phyloP scores from a whole-genome alignment of 208 protist genomes.

The Acanthamoeba polyphaga region DNA sequence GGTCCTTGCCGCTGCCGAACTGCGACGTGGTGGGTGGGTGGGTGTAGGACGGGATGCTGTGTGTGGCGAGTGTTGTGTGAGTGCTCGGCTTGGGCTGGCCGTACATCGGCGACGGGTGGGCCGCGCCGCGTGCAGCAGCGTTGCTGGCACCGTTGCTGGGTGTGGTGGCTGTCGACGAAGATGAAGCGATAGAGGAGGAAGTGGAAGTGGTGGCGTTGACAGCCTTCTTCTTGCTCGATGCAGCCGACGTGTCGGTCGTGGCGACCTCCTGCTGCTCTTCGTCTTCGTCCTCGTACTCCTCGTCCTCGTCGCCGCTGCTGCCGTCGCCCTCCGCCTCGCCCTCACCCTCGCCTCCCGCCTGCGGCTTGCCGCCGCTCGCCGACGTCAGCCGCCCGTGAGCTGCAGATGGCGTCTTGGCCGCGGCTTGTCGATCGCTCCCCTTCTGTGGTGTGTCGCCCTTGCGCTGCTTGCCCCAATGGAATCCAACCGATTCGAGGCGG shows the following conservation, averaged over 20 bases:
- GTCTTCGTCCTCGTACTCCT: background rate
- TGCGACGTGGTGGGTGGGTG: background rate
- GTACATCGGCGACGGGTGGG: no score
- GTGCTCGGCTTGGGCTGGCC: background rate
- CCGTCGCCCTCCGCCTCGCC: background rate
- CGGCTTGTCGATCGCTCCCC: background rate
- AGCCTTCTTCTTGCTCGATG: background rate
- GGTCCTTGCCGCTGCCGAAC: background rate
- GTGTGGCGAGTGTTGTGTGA: background rate
- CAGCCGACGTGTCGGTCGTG: background rate
- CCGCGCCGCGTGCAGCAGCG: background rate
- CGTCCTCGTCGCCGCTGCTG: background rate
- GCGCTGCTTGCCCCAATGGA: slow-evolving; percentile 13
- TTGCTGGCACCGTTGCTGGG: background rate
- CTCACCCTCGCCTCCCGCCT: background rate
- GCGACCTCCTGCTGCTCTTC: background rate
- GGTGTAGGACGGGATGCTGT: background rate
- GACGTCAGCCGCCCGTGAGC: background rate
- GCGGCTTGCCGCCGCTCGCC: background rate
- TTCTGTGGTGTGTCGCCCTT: background rate
- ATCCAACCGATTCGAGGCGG: slow-evolving; percentile 36
- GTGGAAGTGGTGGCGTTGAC: background rate
- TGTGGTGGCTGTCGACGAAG: background rate
- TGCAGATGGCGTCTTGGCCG: background rate
- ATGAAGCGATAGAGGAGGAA: background rate